These are phyloP conservation scores for Macrophomina phaseolina DNA, from an alignment of 2,329 filamentous ascomycete genomes.

Conservation along the genomic window DNA sequence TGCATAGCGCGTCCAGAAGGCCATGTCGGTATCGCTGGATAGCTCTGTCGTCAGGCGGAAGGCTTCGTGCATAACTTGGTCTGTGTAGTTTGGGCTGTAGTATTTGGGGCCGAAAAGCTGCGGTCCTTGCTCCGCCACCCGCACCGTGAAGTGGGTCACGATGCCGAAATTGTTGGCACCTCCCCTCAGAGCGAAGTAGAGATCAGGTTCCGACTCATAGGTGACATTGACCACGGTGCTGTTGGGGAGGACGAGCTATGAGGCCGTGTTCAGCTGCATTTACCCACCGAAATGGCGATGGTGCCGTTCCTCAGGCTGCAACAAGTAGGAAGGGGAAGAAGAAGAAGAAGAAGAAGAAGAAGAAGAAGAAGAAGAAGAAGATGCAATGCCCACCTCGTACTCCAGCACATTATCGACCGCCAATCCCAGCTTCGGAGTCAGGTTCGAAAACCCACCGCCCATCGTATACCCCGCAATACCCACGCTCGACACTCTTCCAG, in stretches of 20 bases:
- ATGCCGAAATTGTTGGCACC: slow-evolving; percentile 47
- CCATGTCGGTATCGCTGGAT: slow-evolving; percentile 33
- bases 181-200: slow-evolving; percentile 47
- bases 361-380: too few relatives aligned
- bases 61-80: slow-evolving; percentile 31
- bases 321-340: too few relatives aligned
- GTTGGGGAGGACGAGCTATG: slow-evolving; percentile 6
- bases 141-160: slow-evolving; percentile 41
- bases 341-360: too few relatives aligned
- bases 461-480: slow-evolving; percentile 27
- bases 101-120: slow-evolving; percentile 46
- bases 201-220: slow-evolving; percentile 29
- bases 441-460: slow-evolving; percentile 28
- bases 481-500: slow-evolving; percentile 26
- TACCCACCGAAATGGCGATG: too few relatives aligned
- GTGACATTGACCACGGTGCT: slow-evolving; percentile 1
- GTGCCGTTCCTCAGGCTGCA: too few relatives aligned
- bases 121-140: neutral
- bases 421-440: neutral
- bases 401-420: slow-evolving; percentile 2
- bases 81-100: slow-evolving; percentile 33
- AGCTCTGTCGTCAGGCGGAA: slow-evolving; percentile 31
- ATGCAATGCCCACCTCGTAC: neutral
- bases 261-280: neutral
- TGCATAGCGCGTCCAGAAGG: slow-evolving; percentile 32